These are phyloP conservation scores for Fusarium xyrophilum DNA, from an alignment of 2,329 filamentous ascomycete genomes.

Conservation along the genomic window DNA sequence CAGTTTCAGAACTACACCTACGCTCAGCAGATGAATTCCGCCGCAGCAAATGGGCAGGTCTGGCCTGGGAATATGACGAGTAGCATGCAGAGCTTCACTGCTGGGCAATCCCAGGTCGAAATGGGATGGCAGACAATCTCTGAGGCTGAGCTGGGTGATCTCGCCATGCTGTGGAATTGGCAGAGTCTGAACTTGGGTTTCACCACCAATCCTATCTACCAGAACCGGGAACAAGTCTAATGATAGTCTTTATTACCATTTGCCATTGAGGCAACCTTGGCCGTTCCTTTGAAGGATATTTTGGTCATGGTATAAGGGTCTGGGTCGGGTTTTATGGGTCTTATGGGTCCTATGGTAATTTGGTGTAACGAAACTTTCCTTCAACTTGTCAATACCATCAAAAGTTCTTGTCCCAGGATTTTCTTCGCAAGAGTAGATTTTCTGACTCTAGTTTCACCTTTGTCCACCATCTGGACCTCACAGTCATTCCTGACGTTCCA, in stretches of 20 bases:
- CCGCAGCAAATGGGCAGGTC: too few species aligned
- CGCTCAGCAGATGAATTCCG: not conserved
- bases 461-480: fast-evolving
- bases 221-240: not conserved
- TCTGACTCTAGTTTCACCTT: fast-evolving
- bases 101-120: not conserved
- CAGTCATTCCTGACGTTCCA: not conserved
- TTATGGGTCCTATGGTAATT: not conserved
- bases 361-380: not conserved
- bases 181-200: slow-evolving; percentile 14
- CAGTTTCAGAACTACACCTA: slow-evolving; percentile 1
- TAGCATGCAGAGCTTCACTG: not conserved
- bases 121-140: slow-evolving; percentile 17
- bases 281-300: not conserved
- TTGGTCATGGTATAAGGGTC: too few species aligned
- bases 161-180: slow-evolving; percentile 26
- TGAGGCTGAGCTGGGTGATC: slow-evolving; percentile 12
- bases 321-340: fast-evolving
- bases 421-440: fast-evolving
- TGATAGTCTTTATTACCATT: fast-evolving
- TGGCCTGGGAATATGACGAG: not conserved
- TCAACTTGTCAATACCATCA: not conserved
- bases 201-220: slow-evolving; percentile 20
- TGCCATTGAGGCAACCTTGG: fast-evolving
- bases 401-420: not conserved